Conservation (phyloP, 2,329 filamentous ascomycete genomes). For the Verticillium alfalfae region DNA sequence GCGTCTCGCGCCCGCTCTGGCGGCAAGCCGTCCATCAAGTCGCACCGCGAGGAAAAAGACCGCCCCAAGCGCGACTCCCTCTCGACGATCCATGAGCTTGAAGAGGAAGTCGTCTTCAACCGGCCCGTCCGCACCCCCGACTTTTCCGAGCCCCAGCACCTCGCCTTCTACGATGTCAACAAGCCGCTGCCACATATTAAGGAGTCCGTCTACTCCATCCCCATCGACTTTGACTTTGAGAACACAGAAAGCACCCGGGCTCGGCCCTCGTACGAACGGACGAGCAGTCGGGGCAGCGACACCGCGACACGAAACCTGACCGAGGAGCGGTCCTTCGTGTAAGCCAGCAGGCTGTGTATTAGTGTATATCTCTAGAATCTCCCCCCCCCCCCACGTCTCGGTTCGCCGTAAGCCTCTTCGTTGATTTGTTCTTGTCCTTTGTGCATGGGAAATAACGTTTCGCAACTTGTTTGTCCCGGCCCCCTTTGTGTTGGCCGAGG, state of each 20-base stretch:
- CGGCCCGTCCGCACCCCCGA: background rate
- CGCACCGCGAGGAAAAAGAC: background rate
- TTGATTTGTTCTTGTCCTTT: no score
- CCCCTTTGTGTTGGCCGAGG: no score
- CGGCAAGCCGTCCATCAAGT: background rate
- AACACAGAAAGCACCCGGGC: background rate
- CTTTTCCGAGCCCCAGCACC: slow-evolving; percentile 8
- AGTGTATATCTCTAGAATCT: no score
- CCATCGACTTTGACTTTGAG: slow-evolving; percentile 7
- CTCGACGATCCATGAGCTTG: background rate
- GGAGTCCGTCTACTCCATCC: slow-evolving; percentile 10
- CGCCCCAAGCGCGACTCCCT: slow-evolving; percentile 1
- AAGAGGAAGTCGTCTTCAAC: background rate
- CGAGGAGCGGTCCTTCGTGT: background rate
- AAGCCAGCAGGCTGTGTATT: background rate
- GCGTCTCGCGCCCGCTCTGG: background rate
- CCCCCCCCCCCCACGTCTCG: no score
- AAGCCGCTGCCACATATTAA: slow-evolving; percentile 21
- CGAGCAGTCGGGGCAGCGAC: background rate
- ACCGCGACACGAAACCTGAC: background rate
- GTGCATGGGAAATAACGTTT: no score
- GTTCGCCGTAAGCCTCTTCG: no score
- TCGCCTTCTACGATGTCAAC: slow-evolving; percentile 14
- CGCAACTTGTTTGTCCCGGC: no score
- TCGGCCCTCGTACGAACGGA: background rate